Evolutionary conservation across 768 basidiomycete species (phyloP).

Genomic region (Termitomyces sp.): DNA sequence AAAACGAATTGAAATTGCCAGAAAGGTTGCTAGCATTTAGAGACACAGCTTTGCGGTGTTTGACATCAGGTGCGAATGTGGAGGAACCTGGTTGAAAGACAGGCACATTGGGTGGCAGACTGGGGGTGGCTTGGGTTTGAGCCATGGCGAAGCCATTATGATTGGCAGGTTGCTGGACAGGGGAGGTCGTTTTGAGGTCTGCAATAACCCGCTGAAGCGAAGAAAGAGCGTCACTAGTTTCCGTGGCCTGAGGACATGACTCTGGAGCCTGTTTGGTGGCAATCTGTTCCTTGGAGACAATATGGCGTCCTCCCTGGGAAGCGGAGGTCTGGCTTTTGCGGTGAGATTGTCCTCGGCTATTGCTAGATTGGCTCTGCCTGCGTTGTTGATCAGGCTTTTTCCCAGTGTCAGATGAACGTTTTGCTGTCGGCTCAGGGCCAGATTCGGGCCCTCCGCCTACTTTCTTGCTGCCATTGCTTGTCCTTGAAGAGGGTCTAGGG

Average conservation of each 20-base stretch:
- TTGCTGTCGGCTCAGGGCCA: constrained; percentile 65
- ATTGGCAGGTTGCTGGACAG: constrained; percentile 44
- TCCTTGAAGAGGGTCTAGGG: constrained; percentile 57
- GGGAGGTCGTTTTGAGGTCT: constrained; percentile 83
- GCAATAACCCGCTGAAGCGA: constrained; percentile 92
- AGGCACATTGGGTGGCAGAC: constrained; percentile 60
- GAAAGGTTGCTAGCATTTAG: constrained; percentile 55
- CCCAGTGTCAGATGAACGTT: constrained; percentile 49
- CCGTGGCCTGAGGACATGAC: constrained; percentile 43
- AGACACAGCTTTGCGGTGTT: constrained; percentile 81
- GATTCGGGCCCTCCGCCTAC: constrained; percentile 46
- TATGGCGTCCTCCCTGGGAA: constrained; percentile 49
- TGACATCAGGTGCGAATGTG: constrained; percentile 51
- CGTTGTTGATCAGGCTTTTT: constrained; percentile 52
- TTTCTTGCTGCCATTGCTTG: constrained; percentile 57
- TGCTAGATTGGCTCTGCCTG: constrained; percentile 45
- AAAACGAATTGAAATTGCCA: constrained; percentile 62
- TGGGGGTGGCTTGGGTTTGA: constrained; percentile 43
- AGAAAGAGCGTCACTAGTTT: constrained; percentile 75
- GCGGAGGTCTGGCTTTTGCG: constrained; percentile 55
- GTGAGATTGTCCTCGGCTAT: constrained; percentile 41
- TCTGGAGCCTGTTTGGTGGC: constrained; percentile 41
- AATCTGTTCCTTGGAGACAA: constrained; percentile 32
- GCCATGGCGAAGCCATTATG: constrained; percentile 40
- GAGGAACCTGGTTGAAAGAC: constrained; percentile 68